Conservation (phyloP, 768 basidiomycete species). For the Phylloporus sp. region DNA sequence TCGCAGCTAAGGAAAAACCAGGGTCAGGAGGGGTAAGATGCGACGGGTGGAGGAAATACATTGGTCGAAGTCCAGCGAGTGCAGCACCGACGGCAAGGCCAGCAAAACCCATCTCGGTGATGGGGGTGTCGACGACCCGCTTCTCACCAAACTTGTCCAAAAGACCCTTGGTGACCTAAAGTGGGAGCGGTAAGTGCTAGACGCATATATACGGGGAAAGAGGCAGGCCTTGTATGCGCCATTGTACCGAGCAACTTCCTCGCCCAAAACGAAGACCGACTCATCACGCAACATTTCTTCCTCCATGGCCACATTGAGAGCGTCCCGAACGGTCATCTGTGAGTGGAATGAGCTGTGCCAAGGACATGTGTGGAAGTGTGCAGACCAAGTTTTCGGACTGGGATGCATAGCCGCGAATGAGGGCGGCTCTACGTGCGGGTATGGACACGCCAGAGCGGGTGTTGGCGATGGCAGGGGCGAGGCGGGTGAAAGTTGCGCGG, state of each 20-base stretch:
- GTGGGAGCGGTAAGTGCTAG: conserved; percentile 9
- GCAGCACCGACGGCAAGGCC: conserved; percentile 95
- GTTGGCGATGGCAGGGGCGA: conserved; percentile 46
- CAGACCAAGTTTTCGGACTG: conserved; percentile 48
- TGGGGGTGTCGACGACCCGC: conserved; percentile 95
- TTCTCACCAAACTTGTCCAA: conserved; percentile 99
- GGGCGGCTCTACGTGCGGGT: conserved; percentile 39
- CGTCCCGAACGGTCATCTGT: conserved; percentile 98
- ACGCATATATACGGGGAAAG: neutral
- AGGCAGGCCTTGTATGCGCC: conserved; percentile 89
- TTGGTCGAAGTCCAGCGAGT: conserved; percentile 88
- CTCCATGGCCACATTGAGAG: conserved; percentile 96
- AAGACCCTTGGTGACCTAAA: conserved; percentile 93
- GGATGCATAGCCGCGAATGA: conserved; percentile 63
- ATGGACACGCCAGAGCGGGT: conserved; percentile 43
- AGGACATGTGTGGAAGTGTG: conserved; percentile 21
- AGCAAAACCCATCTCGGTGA: conserved; percentile 98
- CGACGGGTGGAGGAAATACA: conserved; percentile 46
- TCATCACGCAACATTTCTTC: conserved; percentile 99
- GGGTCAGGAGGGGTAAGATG: conserved; percentile 7
- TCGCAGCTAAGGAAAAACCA: conserved; percentile 64
- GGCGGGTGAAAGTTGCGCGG: conserved; percentile 60
- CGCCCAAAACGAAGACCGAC: conserved; percentile 91
- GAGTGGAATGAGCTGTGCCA: conserved; percentile 12
- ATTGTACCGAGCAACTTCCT: conserved; percentile 98